These are phyloP conservation scores for Pelargonium australe DNA, from an alignment of 441 rosid species.

Conservation along the genomic window DNA sequence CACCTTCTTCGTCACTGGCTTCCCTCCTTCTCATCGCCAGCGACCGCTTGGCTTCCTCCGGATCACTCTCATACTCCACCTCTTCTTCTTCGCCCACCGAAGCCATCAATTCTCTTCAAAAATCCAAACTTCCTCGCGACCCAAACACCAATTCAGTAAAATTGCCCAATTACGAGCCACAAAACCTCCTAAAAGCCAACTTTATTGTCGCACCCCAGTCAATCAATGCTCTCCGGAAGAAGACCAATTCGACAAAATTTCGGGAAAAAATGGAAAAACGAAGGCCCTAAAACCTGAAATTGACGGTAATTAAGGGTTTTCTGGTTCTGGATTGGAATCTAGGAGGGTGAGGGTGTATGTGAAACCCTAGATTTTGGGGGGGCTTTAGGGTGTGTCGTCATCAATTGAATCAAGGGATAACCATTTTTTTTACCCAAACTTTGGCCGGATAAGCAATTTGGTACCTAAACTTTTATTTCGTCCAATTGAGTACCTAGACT, in stretches of 20 bases:
- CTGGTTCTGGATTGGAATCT: background rate
- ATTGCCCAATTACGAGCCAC: too few species aligned
- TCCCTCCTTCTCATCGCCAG: slow-evolving; percentile 63
- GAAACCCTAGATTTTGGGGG: background rate
- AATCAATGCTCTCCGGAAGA: background rate
- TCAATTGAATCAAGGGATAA: background rate
- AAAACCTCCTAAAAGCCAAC: too few species aligned
- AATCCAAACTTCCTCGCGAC: slow-evolving; percentile 2
- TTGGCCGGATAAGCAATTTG: too few species aligned
- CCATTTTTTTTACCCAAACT: too few species aligned
- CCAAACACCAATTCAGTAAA: too few species aligned
- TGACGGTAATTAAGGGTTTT: background rate
- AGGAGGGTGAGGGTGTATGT: background rate
- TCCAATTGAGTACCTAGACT: too few species aligned
- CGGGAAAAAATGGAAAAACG: background rate
- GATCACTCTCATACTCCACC: slow-evolving; percentile 84
- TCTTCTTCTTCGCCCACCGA: slow-evolving; percentile 45
- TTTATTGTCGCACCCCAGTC: background rate
- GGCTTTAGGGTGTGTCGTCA: background rate
- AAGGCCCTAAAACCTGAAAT: background rate
- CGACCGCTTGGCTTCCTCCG: slow-evolving; percentile 66
- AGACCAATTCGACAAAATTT: slow-evolving; percentile 7
- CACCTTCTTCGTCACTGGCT: slow-evolving; percentile 88
- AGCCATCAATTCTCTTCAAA: slow-evolving; percentile 19
- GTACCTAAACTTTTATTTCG: too few species aligned